phyloP scores from a whole-genome alignment of 306 rosid species.

The Trifolium repens region DNA sequence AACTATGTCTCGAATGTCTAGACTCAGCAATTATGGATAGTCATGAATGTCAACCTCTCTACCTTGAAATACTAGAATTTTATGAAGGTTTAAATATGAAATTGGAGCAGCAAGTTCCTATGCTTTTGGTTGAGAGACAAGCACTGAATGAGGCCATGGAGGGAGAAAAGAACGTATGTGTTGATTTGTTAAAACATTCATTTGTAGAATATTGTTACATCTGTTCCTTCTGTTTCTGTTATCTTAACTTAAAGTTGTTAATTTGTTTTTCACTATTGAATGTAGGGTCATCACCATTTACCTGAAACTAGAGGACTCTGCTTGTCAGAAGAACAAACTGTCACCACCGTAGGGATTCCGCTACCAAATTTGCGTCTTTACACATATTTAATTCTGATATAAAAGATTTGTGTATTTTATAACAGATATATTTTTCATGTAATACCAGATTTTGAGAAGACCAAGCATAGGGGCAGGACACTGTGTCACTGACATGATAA shows the following conservation, averaged over 20 bases:
- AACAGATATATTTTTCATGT: conserved; percentile 26
- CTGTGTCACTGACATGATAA: conserved; percentile 74
- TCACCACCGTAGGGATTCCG: conserved; percentile 72
- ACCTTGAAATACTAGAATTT: conserved; percentile 94
- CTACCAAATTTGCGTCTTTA: conserved; percentile 35
- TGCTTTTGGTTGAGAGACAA: conserved; percentile 99
- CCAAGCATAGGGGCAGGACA: conserved; percentile 83
- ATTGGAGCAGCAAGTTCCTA: conserved; percentile 93
- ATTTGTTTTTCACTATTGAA: conserved; percentile 39
- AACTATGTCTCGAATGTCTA: conserved; percentile 93
- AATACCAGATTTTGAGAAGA: conserved; percentile 72
- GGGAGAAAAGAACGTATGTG: conserved; percentile 82
- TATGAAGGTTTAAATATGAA: conserved; percentile 96
- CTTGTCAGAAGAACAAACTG: conserved; percentile 97
- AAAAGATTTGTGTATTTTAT: conserved; percentile 18
- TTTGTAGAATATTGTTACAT: background rate
- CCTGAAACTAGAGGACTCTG: conserved; percentile 99
- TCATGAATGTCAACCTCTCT: conserved; percentile 96
- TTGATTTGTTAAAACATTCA: conserved; percentile 1
- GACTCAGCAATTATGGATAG: conserved; percentile 96
- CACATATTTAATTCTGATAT: conserved; percentile 24
- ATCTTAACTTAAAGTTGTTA: conserved; percentile 14
- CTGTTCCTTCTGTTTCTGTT: conserved; percentile 10
- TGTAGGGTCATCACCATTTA: conserved; percentile 95
- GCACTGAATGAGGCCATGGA: conserved; percentile 99